Conservation (phyloP, 495 filamentous ascomycete genomes). For the Elaphomyces granulatus region DNA sequence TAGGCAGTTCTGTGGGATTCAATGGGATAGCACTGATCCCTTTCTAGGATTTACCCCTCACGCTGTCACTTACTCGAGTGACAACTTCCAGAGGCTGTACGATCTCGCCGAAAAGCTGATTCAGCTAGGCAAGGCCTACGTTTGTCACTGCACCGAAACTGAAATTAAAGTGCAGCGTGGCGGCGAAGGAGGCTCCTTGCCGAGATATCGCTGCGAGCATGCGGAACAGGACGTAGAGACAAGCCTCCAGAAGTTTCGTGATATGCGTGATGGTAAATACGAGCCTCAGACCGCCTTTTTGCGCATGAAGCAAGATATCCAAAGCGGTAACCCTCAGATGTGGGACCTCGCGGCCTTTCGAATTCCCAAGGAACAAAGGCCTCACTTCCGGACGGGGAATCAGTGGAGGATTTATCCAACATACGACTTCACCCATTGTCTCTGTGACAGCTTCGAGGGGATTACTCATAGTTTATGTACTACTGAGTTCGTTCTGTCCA, state of each 20-base stretch:
- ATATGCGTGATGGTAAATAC: slow-evolving; percentile 86
- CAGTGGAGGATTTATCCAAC: slow-evolving; percentile 81
- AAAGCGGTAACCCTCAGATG: slow-evolving; percentile 53
- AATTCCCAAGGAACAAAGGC: slow-evolving; percentile 41
- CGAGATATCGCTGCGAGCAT: slow-evolving; percentile 65
- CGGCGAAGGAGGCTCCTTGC: slow-evolving; percentile 48
- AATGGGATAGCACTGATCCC: background rate
- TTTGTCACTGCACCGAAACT: slow-evolving; percentile 56
- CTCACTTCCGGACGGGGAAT: slow-evolving; percentile 58
- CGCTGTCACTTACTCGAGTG: slow-evolving; percentile 63
- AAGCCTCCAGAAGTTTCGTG: slow-evolving; percentile 69
- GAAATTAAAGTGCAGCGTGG: slow-evolving; percentile 80
- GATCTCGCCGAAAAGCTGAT: slow-evolving; percentile 81
- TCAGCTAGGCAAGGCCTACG: slow-evolving; percentile 54
- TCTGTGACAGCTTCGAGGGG: slow-evolving; percentile 71
- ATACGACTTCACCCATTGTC: slow-evolving; percentile 79
- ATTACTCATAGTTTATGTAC: slow-evolving; percentile 88
- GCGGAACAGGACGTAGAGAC: slow-evolving; percentile 59
- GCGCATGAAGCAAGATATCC: slow-evolving; percentile 68
- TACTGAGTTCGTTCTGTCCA: slow-evolving; percentile 61
- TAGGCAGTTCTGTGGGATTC: background rate
- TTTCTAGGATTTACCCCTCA: slow-evolving; percentile 52
- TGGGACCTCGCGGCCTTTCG: slow-evolving; percentile 64
- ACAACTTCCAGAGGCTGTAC: slow-evolving; percentile 80
- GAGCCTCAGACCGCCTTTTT: slow-evolving; percentile 74